Conservation (phyloP, 768 basidiomycete species). For the Mycena alexandri region DNA sequence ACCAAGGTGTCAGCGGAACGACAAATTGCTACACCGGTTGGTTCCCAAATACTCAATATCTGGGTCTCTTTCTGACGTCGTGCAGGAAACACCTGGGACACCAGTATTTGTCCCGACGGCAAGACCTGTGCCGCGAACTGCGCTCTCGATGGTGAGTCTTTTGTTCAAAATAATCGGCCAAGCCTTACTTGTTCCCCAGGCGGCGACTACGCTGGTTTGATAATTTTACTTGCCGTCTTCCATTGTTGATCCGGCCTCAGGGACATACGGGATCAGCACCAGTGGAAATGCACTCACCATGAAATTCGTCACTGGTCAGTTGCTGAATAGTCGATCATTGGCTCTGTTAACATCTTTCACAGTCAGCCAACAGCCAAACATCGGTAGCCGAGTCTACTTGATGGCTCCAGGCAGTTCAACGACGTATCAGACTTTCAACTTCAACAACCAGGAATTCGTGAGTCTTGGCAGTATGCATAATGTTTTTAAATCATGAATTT, state of each 20-base stretch:
- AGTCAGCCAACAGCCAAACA: constrained; percentile 38
- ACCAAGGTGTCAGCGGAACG: constrained; percentile 49
- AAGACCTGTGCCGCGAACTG: constrained; percentile 60
- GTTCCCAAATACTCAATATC: constrained; percentile 13
- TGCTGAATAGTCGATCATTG: too few species aligned
- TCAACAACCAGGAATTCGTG: constrained; percentile 66
- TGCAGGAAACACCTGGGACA: too few species aligned
- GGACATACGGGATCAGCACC: constrained; percentile 64
- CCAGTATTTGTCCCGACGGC: too few species aligned
- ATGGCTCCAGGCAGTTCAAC: constrained; percentile 57
- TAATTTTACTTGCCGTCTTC: too few species aligned
- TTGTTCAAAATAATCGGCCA: background rate
- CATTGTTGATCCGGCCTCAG: too few species aligned
- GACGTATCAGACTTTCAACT: constrained; percentile 64
- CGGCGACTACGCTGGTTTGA: constrained; percentile 53
- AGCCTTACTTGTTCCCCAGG: constrained; percentile 33
- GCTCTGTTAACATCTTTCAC: too few species aligned
- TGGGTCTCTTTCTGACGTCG: too few species aligned
- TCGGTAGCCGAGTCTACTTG: constrained; percentile 61
- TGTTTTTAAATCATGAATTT: too few species aligned
- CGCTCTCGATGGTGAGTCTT: constrained; percentile 50
- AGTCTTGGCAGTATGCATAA: background rate
- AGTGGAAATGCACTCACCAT: constrained; percentile 60
- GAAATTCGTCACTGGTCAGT: constrained; percentile 55
- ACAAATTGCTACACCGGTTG: constrained; percentile 58